Evolutionary conservation across 495 filamentous ascomycete species (phyloP).

Genomic region (Tuber melanosporum): DNA sequence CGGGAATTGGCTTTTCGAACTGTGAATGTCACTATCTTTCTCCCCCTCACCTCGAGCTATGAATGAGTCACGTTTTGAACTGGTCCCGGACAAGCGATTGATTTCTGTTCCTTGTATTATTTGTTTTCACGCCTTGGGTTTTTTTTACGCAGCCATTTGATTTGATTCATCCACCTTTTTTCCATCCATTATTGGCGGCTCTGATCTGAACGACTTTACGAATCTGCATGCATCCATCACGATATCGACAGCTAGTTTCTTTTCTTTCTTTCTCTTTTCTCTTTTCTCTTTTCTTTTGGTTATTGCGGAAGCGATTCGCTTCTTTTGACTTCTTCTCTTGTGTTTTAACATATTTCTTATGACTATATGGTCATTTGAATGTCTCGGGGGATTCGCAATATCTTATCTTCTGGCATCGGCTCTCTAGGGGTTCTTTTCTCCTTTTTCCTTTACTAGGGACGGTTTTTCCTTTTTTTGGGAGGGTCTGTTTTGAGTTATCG

Average conservation of each 20-base stretch:
- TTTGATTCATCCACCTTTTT: neutral
- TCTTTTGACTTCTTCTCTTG: neutral
- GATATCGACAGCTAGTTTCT: neutral
- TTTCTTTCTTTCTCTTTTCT: neutral
- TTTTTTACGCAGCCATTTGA: neutral
- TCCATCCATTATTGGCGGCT: neutral
- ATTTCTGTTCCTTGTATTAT: neutral
- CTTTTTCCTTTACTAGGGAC: neutral
- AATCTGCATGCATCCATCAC: slow-evolving; percentile 1
- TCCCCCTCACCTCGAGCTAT: neutral
- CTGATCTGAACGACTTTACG: neutral
- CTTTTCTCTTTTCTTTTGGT: neutral
- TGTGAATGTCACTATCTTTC: neutral
- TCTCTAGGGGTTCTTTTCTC: neutral
- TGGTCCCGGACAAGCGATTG: neutral
- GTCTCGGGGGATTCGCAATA: neutral
- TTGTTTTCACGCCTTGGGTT: neutral
- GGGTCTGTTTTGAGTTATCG: neutral
- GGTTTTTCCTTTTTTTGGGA: neutral
- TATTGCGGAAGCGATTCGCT: neutral
- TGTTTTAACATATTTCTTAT: neutral
- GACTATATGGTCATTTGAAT: neutral
- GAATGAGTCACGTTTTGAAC: neutral
- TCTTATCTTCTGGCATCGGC: neutral
- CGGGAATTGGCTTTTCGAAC: neutral